These are phyloP conservation scores for Psilocybe sp. DNA, from an alignment of 768 basidiomycete genomes.

Conservation along the genomic window DNA sequence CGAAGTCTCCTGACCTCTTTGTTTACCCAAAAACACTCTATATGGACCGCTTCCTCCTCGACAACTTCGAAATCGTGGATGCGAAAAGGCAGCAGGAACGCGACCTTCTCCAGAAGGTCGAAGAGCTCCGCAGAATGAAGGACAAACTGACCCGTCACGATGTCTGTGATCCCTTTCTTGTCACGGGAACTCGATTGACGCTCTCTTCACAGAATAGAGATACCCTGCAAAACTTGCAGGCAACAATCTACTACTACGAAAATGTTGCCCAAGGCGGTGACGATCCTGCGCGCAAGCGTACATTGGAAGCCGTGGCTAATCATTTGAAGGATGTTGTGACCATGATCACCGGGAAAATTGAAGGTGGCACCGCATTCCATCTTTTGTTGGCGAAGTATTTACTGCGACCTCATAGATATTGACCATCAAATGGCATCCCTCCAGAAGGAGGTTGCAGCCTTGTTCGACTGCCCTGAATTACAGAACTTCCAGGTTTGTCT, in stretches of 20 bases:
- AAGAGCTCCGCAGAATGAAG: conserved; percentile 42
- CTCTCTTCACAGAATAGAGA: conserved; percentile 50
- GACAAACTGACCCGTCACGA: conserved; percentile 49
- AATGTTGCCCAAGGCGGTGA: conserved; percentile 51
- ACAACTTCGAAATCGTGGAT: conserved; percentile 47
- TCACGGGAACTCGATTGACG: neutral
- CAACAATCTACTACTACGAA: conserved; percentile 70
- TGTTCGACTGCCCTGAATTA: conserved; percentile 66
- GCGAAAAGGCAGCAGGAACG: conserved; percentile 33
- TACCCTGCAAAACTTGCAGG: conserved; percentile 56
- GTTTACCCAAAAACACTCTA: conserved; percentile 64
- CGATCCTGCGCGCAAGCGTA: conserved; percentile 42
- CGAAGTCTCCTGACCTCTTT: conserved; percentile 41
- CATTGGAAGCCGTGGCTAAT: conserved; percentile 38
- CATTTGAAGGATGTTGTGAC: conserved; percentile 54
- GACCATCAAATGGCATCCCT: conserved; percentile 46
- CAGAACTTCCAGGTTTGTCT: conserved; percentile 53
- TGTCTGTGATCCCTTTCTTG: conserved; percentile 35
- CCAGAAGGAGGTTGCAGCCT: conserved; percentile 36
- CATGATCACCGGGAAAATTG: conserved; percentile 49
- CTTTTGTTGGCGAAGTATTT: neutral
- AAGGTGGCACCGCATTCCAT: conserved; percentile 36
- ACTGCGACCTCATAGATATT: conserved; percentile 38
- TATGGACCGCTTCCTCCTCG: conserved; percentile 68
- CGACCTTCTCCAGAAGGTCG: conserved; percentile 46